Base-by-base conservation (phyloP, 2,329 filamentous ascomycete genomes). In the Lojkania enalia region DNA sequence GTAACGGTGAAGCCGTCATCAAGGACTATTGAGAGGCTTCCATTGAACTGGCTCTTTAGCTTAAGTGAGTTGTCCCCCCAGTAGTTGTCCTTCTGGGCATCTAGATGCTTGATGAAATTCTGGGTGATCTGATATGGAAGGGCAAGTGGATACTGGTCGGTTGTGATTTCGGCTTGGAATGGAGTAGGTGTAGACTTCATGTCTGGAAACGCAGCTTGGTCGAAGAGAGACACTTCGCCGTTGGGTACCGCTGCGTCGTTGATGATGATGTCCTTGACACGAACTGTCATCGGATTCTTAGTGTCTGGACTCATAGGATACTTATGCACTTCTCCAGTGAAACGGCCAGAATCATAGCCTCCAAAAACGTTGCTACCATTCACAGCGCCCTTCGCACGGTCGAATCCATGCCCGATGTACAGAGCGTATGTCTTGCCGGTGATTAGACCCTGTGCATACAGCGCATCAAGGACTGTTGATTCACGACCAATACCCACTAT, bases 291-390 rank as follows among this genome's bases (percentile, higher is more conserved):
- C 2, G 70, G 64, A 25, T 69, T 69, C 5, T 21, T 9, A 27
- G 57, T 33, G 3, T 51, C 46, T 5, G 52, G 50, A 36, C 64
- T 64, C 63, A 66, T 70, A 9, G 51, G 32, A 54, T 67, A 65
- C 37, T 56, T 60, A 47, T 70, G 58, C 1, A 67, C 60, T 0
- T 50, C 51, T 21, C 67, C 70, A 1, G 59, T 63, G 47, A 74
- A 73, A 15, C 72, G 69, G 18, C 70, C 70, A 11, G 71, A 67
- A 49, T 75, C 73, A 48, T 71, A 74, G 16, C 73, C 73, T n/a
- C 73, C 73, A 27, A 74, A 70, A 2, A 66, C 66, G 27, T 72
- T 69, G 46, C 67, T 71, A 19, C 73, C 73, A 41, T 74, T 75
- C 19, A 72, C 62, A 2, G 45, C 53, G 13, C 73, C 72, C 13